Base-by-base conservation (phyloP, 331 rosid species). In the Cydonia oblonga region DNA sequence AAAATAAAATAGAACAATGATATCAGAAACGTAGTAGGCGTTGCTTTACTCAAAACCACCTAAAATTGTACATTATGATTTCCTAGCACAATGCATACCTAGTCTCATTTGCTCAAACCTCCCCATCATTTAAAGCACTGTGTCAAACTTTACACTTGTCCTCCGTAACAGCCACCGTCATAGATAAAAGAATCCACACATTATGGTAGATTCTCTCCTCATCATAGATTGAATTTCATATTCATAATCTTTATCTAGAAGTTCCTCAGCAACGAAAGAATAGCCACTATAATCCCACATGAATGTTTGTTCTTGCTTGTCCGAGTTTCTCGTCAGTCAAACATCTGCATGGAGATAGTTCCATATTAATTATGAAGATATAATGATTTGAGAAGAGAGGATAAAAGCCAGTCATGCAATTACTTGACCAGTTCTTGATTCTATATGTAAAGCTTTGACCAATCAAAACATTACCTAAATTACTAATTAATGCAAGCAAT, bases 341-440 rank as follows among this genome's bases (percentile, higher is more conserved):
- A 85, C 95, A 84, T 76, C 96, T 88, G 89, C 86, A 85, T 74
- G 56, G 61, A 81, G 69, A 57, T 73, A 19, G 5, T 68, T 14
- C 24, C 57, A 42, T 51, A 84, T 75, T 72, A 81, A 76, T 66
- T 71, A 66, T 25, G 42, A 25, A 59, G 7, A 6, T 32, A 24
- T 23, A 25, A 26, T 28, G 22, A 33, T 33, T 30, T 75, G 23
- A 59, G 63, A 23, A 60, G 72, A 69, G 12, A 0, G 32, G 19
- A 60, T 12, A 53, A 58, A 13, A 10, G 40, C 38, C 40, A 58
- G 20, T 62, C 30, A 71, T 15, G 35, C 29, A 32, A 68, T 25
- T 14, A 14, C 32, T 46, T 11, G n/a, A 22, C 64, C 29, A 57
- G 18, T 4, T 32, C 63, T 52, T 52, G 49, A 15, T 44, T 67